Base-by-base conservation (phyloP, 139 green algal genomes). In the Picochlorum sp. region DNA sequence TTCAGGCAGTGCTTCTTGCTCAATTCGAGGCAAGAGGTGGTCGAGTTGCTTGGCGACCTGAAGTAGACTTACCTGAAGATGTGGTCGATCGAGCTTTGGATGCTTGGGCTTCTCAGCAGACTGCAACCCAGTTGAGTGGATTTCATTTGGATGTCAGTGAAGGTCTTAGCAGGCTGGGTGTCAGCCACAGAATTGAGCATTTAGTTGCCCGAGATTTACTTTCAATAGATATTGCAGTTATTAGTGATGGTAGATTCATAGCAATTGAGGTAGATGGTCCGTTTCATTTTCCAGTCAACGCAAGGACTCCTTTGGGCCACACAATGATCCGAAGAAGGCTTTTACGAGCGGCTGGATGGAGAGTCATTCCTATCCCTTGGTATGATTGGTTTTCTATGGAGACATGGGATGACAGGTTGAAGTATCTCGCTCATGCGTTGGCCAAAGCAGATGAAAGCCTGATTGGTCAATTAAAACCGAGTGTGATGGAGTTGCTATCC, bases 251-350 rank as follows among this genome's bases (percentile, higher is more conserved):
- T 36, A 35, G 31, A 26, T 57, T 43, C 47, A 50, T 81, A 12
- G 72, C 72, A 4, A 55, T 81, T 8, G 74, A 81, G 47, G 72
- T 81, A 26, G 72, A 81, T 43, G 72, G 75, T 30, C 75, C 75
- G 10, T 81, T 60, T 47, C 75, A 82, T 66, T 82, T 68, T 41
- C 64, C 72, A 18, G 35, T 75, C 36, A 82, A 82, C 55, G 64
- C 67, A n/a, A 52, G 50, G 35, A 56, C 72, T 51, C 72, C 72
- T 7, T 36, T 75, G 33, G 75, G 75, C 2, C 55, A 70, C 53
- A 82, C 75, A 13, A 62, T 75, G 20, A 49, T 81, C 14, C 61
- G 75, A 45, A 69, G 75, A 16, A 40, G 72, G 2, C 31, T 78
- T 32, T 51, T 82, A 28, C 56, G 41, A 4, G 68, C 59, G 13